phyloP scores from a whole-genome alignment of 768 basidiomycete genomes.

The Pisolithus microcarpus region DNA sequence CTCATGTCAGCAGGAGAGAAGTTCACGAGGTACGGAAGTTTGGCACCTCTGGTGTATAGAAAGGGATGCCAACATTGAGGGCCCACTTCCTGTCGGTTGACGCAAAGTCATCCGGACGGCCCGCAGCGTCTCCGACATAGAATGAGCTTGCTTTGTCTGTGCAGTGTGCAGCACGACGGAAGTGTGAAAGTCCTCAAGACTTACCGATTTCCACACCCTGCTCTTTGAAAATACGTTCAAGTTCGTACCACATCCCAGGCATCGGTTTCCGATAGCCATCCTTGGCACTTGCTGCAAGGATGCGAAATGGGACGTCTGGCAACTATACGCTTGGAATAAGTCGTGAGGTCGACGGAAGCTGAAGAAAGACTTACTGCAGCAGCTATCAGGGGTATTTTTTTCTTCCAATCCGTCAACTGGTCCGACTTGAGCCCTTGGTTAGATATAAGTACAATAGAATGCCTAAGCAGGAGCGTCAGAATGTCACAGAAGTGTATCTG shows the following conservation, averaged over 20 bases:
- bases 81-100: conserved; percentile 86
- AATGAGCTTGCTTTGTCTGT: conserved; percentile 62
- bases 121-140: conserved; percentile 89
- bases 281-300: conserved; percentile 69
- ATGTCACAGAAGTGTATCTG: background rate
- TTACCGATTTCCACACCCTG: conserved; percentile 60
- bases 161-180: background rate
- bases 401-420: conserved; percentile 59
- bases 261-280: conserved; percentile 83
- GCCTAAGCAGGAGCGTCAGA: conserved; percentile 33
- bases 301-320: conserved; percentile 63
- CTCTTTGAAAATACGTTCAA: conserved; percentile 54
- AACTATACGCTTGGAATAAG: conserved; percentile 37
- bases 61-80: conserved; percentile 62
- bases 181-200: background rate
- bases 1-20: conserved; percentile 1
- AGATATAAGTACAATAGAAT: conserved; percentile 67
- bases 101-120: conserved; percentile 68
- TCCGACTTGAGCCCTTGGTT: conserved; percentile 62
- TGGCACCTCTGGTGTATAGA: conserved; percentile 78
- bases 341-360: background rate
- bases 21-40: background rate
- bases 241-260: conserved; percentile 76
- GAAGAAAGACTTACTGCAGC: conserved; percentile 38
- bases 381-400: conserved; percentile 66